Conservation (phyloP, 2,329 filamentous ascomycete genomes). For the Neofusicoccum cordaticola region DNA sequence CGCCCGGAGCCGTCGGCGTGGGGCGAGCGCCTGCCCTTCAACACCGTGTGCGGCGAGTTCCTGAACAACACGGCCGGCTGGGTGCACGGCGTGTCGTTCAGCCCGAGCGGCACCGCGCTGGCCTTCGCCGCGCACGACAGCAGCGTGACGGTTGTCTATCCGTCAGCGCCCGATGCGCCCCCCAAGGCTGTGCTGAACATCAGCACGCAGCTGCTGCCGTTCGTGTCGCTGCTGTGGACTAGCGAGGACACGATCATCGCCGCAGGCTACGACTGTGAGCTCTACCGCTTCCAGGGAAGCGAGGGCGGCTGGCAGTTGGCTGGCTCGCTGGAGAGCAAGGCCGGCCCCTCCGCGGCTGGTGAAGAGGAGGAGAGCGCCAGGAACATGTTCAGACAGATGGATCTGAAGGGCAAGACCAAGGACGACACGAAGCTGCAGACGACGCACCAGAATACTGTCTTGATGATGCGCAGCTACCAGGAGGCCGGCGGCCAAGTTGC, state of each 20-base stretch:
- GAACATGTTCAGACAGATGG: conserved; percentile 99
- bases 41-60: conserved; percentile 96
- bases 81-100: conserved; percentile 92
- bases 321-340: conserved; percentile 76
- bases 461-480: conserved; percentile 75
- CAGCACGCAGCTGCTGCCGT: conserved; percentile 84
- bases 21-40: conserved; percentile 95
- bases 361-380: conserved; percentile 80
- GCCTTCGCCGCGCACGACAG: conserved; percentile 95
- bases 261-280: conserved; percentile 84
- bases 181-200: conserved; percentile 88
- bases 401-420: conserved; percentile 95
- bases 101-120: conserved; percentile 85
- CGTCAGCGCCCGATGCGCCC: conserved; percentile 83
- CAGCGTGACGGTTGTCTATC: conserved; percentile 95
- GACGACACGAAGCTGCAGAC: conserved; percentile 95
- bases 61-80: conserved; percentile 95
- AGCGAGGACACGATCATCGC: conserved; percentile 90
- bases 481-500: conserved; percentile 61
- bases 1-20: conserved; percentile 83
- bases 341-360: conserved; percentile 44
- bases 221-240: conserved; percentile 90
- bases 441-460: conserved; percentile 94
- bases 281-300: conserved; percentile 81
- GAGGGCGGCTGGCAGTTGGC: conserved; percentile 79